Evolutionary conservation across 177 flowering plant species (phyloP).

Genomic region (Telopea speciosissima): DNA sequence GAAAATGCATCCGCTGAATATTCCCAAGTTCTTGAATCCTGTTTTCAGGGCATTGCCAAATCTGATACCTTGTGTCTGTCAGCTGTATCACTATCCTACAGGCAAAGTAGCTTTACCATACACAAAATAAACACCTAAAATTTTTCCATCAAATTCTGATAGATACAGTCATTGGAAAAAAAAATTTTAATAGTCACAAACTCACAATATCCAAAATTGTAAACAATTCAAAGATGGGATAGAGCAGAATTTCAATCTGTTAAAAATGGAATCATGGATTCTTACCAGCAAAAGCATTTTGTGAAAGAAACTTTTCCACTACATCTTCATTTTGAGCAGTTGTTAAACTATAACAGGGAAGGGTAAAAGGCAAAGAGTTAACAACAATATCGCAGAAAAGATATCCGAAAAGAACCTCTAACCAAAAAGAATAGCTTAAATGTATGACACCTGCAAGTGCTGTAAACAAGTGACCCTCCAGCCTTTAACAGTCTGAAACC

Average conservation of each 20-base stretch:
- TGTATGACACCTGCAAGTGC: slow-evolving; percentile 81
- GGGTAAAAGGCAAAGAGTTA: not conserved
- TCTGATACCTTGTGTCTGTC: no score
- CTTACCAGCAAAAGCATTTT: slow-evolving; percentile 66
- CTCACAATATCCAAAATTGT: not conserved
- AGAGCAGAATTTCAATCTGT: not conserved
- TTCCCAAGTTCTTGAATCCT: no score
- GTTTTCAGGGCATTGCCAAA: no score
- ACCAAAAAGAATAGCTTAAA: not conserved
- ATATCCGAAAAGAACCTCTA: not conserved
- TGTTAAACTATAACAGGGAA: slow-evolving; percentile 51
- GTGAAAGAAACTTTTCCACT: slow-evolving; percentile 60
- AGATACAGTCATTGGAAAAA: not conserved
- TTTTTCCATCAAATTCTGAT: not conserved
- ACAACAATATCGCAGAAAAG: not conserved
- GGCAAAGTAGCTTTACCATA: not conserved
- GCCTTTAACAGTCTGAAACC: slow-evolving; percentile 78
- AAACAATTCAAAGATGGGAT: not conserved
- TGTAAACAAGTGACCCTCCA: slow-evolving; percentile 84
- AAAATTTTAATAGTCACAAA: no score
- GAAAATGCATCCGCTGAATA: no score
- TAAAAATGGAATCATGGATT: not conserved
- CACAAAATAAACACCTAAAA: not conserved
- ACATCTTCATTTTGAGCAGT: slow-evolving; percentile 86
- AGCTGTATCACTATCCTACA: not conserved